phyloP scores from a whole-genome alignment of 202 grass and related monocot genomes.

The Alloteropsis angusta region DNA sequence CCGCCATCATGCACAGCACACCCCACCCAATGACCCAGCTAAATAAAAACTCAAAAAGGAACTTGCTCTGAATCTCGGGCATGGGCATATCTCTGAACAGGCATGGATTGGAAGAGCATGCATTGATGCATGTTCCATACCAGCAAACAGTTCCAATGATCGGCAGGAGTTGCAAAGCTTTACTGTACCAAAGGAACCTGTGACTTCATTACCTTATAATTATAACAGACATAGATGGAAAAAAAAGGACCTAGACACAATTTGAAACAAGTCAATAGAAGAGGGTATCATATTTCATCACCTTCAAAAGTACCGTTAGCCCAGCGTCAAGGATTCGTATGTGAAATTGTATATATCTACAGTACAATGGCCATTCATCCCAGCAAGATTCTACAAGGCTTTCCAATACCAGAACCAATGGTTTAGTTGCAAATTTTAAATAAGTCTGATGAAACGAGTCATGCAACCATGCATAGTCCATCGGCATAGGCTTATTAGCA shows the following conservation, averaged over 20 bases:
- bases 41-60: background rate
- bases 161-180: background rate
- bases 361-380: background rate
- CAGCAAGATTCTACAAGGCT: background rate
- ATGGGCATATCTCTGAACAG: background rate
- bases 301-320: background rate
- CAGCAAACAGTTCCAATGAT: background rate
- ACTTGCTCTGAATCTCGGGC: constrained; percentile 6
- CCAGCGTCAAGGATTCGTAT: background rate
- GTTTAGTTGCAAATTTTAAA: background rate
- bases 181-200: background rate
- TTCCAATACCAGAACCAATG: background rate
- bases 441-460: background rate
- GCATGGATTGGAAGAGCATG: background rate
- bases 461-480: background rate
- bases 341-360: background rate
- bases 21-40: background rate
- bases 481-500: background rate
- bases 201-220: background rate
- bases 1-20: background rate
- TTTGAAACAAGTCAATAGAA: background rate
- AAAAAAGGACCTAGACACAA: background rate
- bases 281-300: background rate
- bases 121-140: background rate
- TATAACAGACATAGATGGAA: background rate